Percentiles rank a stretch among this genome's conserved stretches.
phyloP scores from a whole-genome alignment of 116 monocot genomes.

The Cymodocea nodosa region DNA sequence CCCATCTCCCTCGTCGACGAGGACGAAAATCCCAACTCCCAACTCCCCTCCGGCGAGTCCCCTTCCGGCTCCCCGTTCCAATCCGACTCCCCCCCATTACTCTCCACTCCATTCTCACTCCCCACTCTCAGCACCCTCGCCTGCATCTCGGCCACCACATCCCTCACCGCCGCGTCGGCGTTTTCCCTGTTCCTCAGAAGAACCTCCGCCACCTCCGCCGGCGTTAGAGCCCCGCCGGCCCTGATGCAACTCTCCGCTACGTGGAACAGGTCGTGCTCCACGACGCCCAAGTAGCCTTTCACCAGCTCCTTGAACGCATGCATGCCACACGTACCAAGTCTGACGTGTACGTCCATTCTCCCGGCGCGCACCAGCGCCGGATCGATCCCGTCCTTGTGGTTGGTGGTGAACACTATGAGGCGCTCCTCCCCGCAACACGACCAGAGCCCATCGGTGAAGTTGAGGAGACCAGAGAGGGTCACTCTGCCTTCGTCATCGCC shows the following conservation, averaged over 20 bases:
- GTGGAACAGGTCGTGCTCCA: conserved; percentile 26
- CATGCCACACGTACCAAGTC: conserved; percentile 19
- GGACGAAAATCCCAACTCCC: conserved; percentile 7
- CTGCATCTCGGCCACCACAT: conserved; percentile 47
- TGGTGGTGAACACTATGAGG: conserved; percentile 25
- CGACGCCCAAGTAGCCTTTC: conserved; percentile 18
- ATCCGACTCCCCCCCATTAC: conserved; percentile 9
- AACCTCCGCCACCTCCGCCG: conserved; percentile 76
- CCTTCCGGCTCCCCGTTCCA: conserved; percentile 9
- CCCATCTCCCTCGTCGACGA: not conserved
- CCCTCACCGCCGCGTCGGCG: conserved; percentile 33
- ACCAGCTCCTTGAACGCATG: conserved; percentile 32
- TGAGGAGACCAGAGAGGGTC: conserved; percentile 57
- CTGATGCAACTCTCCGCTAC: conserved; percentile 30
- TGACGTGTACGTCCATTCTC: conserved; percentile 25
- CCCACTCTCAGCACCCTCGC: conserved; percentile 20
- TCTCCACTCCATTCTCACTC: conserved; percentile 6
- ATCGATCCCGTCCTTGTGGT: conserved; percentile 21
- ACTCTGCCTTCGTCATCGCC: conserved; percentile 24
- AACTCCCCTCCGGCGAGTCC: conserved; percentile 6
- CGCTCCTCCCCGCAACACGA: conserved; percentile 27
- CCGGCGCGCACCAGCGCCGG: conserved; percentile 18
- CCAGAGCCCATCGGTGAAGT: conserved; percentile 36
- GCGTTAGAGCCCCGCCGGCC: conserved; percentile 51
- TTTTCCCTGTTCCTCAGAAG: conserved; percentile 51